These are phyloP conservation scores for Arctium minus DNA, from an alignment of 129 eudicot species.

Conservation along the genomic window DNA sequence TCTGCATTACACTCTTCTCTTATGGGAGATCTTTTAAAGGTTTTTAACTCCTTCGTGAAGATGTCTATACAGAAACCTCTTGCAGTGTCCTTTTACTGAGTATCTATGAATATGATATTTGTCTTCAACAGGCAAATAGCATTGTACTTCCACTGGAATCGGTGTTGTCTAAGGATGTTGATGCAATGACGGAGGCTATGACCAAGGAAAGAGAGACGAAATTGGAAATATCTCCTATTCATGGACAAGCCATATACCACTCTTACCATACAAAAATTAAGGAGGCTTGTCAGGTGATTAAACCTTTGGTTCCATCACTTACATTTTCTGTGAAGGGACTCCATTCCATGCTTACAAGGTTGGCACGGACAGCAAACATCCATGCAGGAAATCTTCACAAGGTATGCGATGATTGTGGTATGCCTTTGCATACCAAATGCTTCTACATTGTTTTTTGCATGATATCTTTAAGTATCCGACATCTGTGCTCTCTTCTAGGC, in stretches of 20 bases:
- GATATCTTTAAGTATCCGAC: background rate
- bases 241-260: slow-evolving; percentile 96
- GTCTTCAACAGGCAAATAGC: slow-evolving; percentile 58
- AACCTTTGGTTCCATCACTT: slow-evolving; percentile 74
- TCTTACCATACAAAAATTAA: slow-evolving; percentile 60
- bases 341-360: slow-evolving; percentile 67
- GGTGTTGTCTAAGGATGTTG: slow-evolving; percentile 74
- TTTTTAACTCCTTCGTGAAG: slow-evolving; percentile 21
- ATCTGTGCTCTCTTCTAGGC: slow-evolving; percentile 47
- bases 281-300: slow-evolving; percentile 68
- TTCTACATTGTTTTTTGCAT: background rate
- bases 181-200: slow-evolving; percentile 98
- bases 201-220: slow-evolving; percentile 70
- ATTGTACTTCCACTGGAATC: slow-evolving; percentile 89
- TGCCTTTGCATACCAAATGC: slow-evolving; percentile 3
- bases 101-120: background rate
- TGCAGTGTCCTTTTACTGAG: background rate
- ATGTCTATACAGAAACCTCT: background rate
- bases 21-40: slow-evolving; percentile 84
- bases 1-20: slow-evolving; percentile 74
- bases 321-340: slow-evolving; percentile 75
- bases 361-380: slow-evolving; percentile 82
- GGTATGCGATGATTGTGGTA: slow-evolving; percentile 36
- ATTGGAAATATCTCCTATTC: slow-evolving; percentile 82
- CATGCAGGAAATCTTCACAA: slow-evolving; percentile 99